Percentiles rank a stretch among this genome's conserved stretches.
These are phyloP conservation scores for Amphibolis antarctica DNA, from an alignment of 106 monocot genomes.

Conservation along the genomic window DNA sequence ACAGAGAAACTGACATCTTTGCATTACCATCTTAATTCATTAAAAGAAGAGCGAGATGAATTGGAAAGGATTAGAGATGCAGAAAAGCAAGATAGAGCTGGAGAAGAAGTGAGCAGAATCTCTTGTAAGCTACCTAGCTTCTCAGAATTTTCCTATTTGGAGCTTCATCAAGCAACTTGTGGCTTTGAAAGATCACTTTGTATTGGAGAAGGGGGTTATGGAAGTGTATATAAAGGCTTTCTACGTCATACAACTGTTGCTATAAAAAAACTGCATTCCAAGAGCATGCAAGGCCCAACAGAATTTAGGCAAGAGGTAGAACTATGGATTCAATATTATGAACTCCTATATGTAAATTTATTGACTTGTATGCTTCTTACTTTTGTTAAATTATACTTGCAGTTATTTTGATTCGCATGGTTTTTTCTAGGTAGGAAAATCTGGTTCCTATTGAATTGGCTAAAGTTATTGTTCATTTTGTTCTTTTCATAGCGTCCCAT, in stretches of 20 bases:
- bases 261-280: slow-evolving; percentile 42
- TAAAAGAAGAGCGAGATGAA: slow-evolving; percentile 19
- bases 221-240: slow-evolving; percentile 44
- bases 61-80: slow-evolving; percentile 19
- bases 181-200: slow-evolving; percentile 28
- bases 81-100: slow-evolving; percentile 15
- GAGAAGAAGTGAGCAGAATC: slow-evolving; percentile 7
- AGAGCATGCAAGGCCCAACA: slow-evolving; percentile 28
- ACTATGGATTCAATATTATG: background rate
- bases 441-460: too few species aligned
- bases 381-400: background rate
- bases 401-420: too few species aligned
- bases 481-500: too few species aligned
- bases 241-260: slow-evolving; percentile 47
- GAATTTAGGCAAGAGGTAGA: slow-evolving; percentile 57
- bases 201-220: slow-evolving; percentile 56
- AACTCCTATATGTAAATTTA: background rate
- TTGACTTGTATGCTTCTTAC: background rate
- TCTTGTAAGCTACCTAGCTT: slow-evolving; percentile 11
- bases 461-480: too few species aligned
- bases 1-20: slow-evolving; percentile 19
- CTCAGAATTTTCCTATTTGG: slow-evolving; percentile 34
- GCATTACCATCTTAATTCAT: slow-evolving; percentile 7
- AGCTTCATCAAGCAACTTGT: slow-evolving; percentile 46
- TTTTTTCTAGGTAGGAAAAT: too few species aligned